These are phyloP conservation scores for Crithidia brevicula DNA, from an alignment of 208 protist species.

Conservation along the genomic window DNA sequence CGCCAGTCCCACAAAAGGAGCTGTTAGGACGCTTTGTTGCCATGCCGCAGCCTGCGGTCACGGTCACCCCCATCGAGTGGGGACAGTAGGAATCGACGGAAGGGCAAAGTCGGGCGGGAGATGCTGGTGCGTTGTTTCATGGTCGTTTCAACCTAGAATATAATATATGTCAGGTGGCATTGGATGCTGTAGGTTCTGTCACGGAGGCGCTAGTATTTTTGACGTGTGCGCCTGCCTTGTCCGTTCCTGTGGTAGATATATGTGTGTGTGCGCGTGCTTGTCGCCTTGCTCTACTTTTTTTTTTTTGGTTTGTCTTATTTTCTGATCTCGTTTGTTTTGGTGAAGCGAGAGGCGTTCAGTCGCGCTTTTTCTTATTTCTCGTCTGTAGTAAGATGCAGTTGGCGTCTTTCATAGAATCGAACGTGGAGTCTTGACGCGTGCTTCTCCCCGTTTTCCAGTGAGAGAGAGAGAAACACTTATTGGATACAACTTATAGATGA, in stretches of 20 bases:
- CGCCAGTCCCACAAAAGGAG: constrained; percentile 43
- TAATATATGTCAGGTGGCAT: too few species aligned
- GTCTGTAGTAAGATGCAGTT: too few species aligned
- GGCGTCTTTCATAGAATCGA: neutral
- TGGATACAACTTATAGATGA: constrained; percentile 20
- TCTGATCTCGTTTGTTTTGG: too few species aligned
- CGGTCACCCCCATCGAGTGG: constrained; percentile 81
- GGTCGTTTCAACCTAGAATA: too few species aligned
- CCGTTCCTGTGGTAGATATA: too few species aligned
- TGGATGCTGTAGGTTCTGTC: too few species aligned
- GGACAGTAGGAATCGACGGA: constrained; percentile 27
- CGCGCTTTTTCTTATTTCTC: too few species aligned
- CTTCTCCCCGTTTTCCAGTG: neutral
- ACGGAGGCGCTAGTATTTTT: too few species aligned
- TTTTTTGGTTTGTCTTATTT: too few species aligned
- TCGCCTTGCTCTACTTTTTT: neutral
- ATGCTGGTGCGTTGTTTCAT: neutral
- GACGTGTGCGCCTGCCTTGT: too few species aligned
- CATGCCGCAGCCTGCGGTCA: constrained; percentile 87
- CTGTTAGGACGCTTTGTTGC: constrained; percentile 83
- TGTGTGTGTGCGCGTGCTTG: too few species aligned
- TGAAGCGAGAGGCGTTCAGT: too few species aligned
- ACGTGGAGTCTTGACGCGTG: neutral
- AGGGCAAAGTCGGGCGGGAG: neutral
- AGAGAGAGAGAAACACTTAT: neutral